Conservation (phyloP, 1,284 basidiomycete genomes). For the Cyathus olla region DNA sequence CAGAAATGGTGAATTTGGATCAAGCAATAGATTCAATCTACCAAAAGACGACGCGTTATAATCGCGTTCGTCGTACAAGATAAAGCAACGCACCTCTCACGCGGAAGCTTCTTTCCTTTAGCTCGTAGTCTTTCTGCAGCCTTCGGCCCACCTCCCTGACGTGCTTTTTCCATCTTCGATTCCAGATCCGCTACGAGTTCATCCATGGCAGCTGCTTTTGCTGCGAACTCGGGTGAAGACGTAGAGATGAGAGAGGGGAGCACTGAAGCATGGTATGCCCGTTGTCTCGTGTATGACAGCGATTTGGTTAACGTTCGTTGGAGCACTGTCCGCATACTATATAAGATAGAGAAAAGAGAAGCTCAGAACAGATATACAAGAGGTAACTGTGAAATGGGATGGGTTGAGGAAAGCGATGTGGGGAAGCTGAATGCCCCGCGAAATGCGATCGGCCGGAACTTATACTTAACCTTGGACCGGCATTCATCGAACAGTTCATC, state of each 20-base stretch:
- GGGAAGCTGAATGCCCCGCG: conserved; percentile 16
- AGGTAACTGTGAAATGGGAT: not conserved
- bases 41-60: not conserved
- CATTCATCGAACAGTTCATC: no score
- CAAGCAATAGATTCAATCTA: conserved; percentile 71
- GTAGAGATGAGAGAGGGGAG: conserved; percentile 80
- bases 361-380: not conserved
- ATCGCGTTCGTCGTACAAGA: no score
- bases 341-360: not conserved
- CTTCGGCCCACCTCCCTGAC: conserved; percentile 74
- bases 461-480: conserved; percentile 3
- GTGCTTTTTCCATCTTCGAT: conserved; percentile 63
- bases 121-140: conserved; percentile 83
- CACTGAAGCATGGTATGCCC: conserved; percentile 73
- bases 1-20: conserved; percentile 90
- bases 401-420: conserved; percentile 4
- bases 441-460: conserved; percentile 49
- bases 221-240: conserved; percentile 75
- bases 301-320: not conserved
- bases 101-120: conserved; percentile 87
- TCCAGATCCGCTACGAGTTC: conserved; percentile 73
- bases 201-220: conserved; percentile 77
- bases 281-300: conserved; percentile 7
- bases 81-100: conserved; percentile 80
- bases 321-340: not conserved